Evolutionary conservation across 805 yeast species (phyloP), one percentile per base, ranked within the genome.

Genomic region (Schwanniomyces sp.): DNA sequence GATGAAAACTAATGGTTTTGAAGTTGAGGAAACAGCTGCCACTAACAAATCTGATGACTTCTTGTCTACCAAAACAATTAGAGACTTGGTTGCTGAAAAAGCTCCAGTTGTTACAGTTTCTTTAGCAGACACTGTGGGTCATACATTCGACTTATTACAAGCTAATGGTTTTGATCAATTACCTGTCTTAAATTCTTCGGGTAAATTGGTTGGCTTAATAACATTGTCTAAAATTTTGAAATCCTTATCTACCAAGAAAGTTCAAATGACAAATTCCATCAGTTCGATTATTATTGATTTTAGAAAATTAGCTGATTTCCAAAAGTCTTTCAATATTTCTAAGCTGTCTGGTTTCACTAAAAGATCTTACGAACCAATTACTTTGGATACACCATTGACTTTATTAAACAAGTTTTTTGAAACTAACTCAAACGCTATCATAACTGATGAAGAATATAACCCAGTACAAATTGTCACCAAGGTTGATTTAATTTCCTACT

Each of bases 381-480:
- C 87, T 29, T 76, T 80, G 48, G 76, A 78, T 45, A 85, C 95
- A 8, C 77, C 84, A 45, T 75, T 88, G 60, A 66, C 79, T 34
- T 85, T 85, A 51, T 77, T 88, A 67, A 86, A 85, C 73, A 78
- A 78, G 60, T 88, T 88, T 69, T 88, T 88, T 58, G 96, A 88
- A 72, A 87, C 84, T 60, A 85, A 87, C 68, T 86, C 95, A 10
- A 83, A 88, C 54, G 96, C 94, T 32, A 80, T 88, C 57, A 87
- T 88, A 49, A 88, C 95, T 41, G 91, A 86, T 59, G 70, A 67
- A 5, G 83, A 84, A 36, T 74, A 78, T 61, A 84, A 79, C 60
- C 94, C 96, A 42, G 76, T 87, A 41, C 92, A 88, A 65, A 85
- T 88, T 50, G 96, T 88, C 48, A 88, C 96, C 50, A 88, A 88